Percentiles rank a stretch among this genome's conserved stretches.
Evolutionary conservation across 176 grass and related monocot genomes (phyloP).

Genomic region (Oryza coarctata): DNA sequence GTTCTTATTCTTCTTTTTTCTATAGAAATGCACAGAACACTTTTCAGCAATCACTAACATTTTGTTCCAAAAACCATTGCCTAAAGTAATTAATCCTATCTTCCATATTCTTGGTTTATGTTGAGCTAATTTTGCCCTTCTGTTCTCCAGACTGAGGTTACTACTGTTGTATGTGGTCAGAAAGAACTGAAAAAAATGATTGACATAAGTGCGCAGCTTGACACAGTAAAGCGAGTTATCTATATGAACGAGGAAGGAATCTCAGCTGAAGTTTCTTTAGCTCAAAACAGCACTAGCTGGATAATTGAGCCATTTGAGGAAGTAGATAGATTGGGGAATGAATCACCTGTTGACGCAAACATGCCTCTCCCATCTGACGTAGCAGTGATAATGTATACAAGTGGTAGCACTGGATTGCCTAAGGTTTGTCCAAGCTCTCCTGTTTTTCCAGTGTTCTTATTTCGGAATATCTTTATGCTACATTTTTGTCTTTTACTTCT

Average conservation of each 20-base stretch:
- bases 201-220: slow-evolving; percentile 78
- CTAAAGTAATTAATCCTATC: slow-evolving; percentile 9
- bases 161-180: slow-evolving; percentile 82
- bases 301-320: slow-evolving; percentile 58
- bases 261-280: slow-evolving; percentile 62
- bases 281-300: slow-evolving; percentile 68
- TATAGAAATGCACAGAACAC: not conserved
- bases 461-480: slow-evolving; percentile 6
- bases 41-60: slow-evolving; percentile 12
- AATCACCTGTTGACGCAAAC: slow-evolving; percentile 63
- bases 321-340: slow-evolving; percentile 63
- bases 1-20: not conserved
- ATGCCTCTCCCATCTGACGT: slow-evolving; percentile 69
- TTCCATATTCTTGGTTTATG: slow-evolving; percentile 20
- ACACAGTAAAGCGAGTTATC: slow-evolving; percentile 70
- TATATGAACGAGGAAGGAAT: slow-evolving; percentile 82
- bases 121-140: slow-evolving; percentile 2
- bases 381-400: slow-evolving; percentile 98
- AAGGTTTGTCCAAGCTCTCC: slow-evolving; percentile 59
- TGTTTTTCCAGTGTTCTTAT: not conserved
- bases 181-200: slow-evolving; percentile 95
- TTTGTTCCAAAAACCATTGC: not conserved
- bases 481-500: slow-evolving; percentile 1
- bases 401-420: slow-evolving; percentile 91
- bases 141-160: slow-evolving; percentile 81